Conservation (phyloP, 2,329 filamentous ascomycete species). For the Colletotrichum gigasporum region DNA sequence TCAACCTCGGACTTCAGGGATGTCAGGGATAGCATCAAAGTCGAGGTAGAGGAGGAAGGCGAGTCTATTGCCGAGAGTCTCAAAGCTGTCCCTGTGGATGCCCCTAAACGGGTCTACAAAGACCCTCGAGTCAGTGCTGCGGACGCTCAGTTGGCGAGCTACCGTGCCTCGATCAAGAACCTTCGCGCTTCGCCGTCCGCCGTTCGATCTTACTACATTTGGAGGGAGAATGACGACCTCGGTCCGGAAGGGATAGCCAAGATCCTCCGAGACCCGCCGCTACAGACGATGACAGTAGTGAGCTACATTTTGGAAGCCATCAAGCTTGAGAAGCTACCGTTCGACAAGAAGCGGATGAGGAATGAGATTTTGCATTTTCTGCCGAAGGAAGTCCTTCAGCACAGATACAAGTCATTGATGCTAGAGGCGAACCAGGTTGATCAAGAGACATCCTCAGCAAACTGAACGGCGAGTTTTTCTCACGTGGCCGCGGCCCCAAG, state of each 20-base stretch:
- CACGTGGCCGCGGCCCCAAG: too few species aligned
- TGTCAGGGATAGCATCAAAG: conserved; percentile 33
- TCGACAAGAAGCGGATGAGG: conserved; percentile 54
- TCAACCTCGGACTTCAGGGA: conserved; percentile 2
- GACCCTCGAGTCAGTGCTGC: conserved; percentile 56
- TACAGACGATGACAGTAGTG: conserved; percentile 64
- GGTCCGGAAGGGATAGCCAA: conserved; percentile 58
- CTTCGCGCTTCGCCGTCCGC: conserved; percentile 40
- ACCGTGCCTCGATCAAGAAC: conserved; percentile 42
- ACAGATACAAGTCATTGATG: conserved; percentile 41
- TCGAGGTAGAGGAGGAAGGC: conserved; percentile 36
- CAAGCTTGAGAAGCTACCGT: conserved; percentile 59
- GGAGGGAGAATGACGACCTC: conserved; percentile 64
- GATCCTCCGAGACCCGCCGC: conserved; percentile 68
- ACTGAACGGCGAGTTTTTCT: neutral
- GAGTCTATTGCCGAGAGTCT: conserved; percentile 25
- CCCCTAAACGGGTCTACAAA: conserved; percentile 33
- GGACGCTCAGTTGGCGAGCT: conserved; percentile 48
- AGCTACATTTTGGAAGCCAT: conserved; percentile 69
- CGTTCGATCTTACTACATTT: conserved; percentile 71
- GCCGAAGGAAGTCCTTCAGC: conserved; percentile 32
- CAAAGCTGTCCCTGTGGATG: conserved; percentile 16
- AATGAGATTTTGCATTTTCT: conserved; percentile 53
- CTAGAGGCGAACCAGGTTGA: conserved; percentile 30
- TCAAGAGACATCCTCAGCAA: neutral